Conservation (phyloP, 2,329 filamentous ascomycete species). For the Cordyceps sp. region DNA sequence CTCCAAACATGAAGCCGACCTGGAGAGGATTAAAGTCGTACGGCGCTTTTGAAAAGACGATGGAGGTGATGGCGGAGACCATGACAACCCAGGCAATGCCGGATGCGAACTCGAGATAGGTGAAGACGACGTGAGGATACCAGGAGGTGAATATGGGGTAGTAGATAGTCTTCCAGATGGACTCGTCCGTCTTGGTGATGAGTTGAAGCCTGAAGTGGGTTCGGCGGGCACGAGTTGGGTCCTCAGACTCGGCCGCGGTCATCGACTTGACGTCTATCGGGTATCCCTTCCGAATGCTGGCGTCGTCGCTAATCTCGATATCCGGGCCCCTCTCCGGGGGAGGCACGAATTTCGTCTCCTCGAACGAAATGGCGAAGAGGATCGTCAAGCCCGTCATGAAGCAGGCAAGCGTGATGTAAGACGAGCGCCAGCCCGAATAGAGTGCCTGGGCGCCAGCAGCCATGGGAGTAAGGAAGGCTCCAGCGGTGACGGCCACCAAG, state of each 20-base stretch:
- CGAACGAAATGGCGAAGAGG: constrained; percentile 7
- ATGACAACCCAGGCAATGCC: constrained; percentile 17
- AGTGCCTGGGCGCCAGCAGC: constrained; percentile 10
- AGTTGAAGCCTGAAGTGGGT: constrained; percentile 3
- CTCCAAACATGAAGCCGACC: constrained; percentile 12
- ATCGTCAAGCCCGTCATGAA: background rate
- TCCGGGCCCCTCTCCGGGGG: too few species aligned
- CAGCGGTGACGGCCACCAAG: constrained; percentile 14
- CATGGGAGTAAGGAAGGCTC: constrained; percentile 12
- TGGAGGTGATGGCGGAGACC: constrained; percentile 13
- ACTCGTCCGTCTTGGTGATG: constrained; percentile 6
- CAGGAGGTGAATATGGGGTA: constrained; percentile 6
- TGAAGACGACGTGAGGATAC: constrained; percentile 22
- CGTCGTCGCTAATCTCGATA: constrained; percentile 1
- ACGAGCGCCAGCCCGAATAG: constrained; percentile 8
- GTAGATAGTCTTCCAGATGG: constrained; percentile 4
- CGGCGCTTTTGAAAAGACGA: constrained; percentile 17
- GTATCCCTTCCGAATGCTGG: too few species aligned
- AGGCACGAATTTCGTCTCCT: constrained; percentile 13
- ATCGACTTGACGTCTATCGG: background rate
- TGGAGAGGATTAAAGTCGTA: constrained; percentile 11
- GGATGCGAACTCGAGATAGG: constrained; percentile 20
- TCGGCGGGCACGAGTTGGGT: too few species aligned
- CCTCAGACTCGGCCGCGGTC: background rate
- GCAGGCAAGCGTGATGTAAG: constrained; percentile 7